Evolutionary conservation across 129 eudicot species (phyloP), one percentile per base, ranked within the genome.

Genomic region (Oenanthe sinensis): DNA sequence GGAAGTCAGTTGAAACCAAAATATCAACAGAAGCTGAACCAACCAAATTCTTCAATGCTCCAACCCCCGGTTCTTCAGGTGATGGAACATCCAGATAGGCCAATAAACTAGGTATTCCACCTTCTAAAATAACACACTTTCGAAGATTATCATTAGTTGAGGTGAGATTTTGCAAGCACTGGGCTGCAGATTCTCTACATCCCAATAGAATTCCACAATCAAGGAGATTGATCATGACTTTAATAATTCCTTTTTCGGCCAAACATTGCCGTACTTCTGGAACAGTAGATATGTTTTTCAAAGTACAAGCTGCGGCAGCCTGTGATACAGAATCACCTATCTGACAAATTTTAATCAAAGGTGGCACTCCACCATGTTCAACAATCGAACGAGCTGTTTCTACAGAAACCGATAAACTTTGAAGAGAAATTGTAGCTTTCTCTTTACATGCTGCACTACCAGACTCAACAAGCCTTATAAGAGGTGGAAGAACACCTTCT

Each of bases 11-110:
- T 0, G 92, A 84, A 42, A 87, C 77, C 54, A 95, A 73, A 7
- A 74, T 22, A 19, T 88, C 90, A 49, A 36, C 58, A 5, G 96
- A 81, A n/a, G 89, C 91, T 6, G 86, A 83, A 75, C 91, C 90
- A 6, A 95, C 89, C 72, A 95, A 79, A 70, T 95, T 95, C 68
- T 94, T 84, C 72, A 95, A 73, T 0, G 96, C 94, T 37, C 91
- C 96, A 19, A 95, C 96, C 0, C 97, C 98, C 0, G 98, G 89
- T 83, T 95, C 98, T 82, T 91, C 97, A 39, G 96, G 97, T 71
- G 86, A 78, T 4, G 97, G 97, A 45, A 91, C 96, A 45, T 95
- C 98, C 33, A 95, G 79, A 50, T 91, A 95, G 1, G 89, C 82
- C 70, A 91, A 49, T 16, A 95, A 79, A 79, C 91, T 85, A 20